phyloP scores from a whole-genome alignment of 495 filamentous ascomycete genomes.

The Parachaetomium inaequale region DNA sequence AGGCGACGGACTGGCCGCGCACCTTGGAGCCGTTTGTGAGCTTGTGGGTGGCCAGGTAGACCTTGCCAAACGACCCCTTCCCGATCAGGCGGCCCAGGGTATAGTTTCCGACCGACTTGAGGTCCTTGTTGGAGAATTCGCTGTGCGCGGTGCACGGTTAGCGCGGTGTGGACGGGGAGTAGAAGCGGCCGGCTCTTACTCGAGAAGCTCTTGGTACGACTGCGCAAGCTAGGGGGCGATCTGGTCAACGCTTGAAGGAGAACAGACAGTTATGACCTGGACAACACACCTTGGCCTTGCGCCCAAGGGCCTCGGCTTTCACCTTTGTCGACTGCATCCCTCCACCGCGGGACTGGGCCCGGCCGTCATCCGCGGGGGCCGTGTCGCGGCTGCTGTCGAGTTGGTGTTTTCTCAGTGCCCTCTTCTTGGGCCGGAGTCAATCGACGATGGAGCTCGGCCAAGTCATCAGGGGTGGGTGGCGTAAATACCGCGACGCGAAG shows the following conservation, averaged over 20 bases:
- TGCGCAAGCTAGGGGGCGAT: slow-evolving; percentile 68
- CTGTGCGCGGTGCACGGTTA: slow-evolving; percentile 51
- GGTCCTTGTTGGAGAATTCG: slow-evolving; percentile 90
- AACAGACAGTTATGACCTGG: too few relatives aligned
- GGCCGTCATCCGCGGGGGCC: slow-evolving; percentile 26
- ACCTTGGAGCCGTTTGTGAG: slow-evolving; percentile 99
- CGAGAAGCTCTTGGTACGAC: slow-evolving; percentile 92
- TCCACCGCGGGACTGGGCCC: slow-evolving; percentile 27
- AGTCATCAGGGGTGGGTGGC: neutral
- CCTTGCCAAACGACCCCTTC: slow-evolving; percentile 97
- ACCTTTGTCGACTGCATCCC: slow-evolving; percentile 62
- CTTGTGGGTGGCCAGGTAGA: slow-evolving; percentile 94
- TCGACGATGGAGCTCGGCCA: neutral
- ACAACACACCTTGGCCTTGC: slow-evolving; percentile 80
- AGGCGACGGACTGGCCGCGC: slow-evolving; percentile 24
- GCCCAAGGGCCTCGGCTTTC: slow-evolving; percentile 84
- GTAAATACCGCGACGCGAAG: neutral
- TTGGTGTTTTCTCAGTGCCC: neutral
- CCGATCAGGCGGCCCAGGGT: slow-evolving; percentile 86
- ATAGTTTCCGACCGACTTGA: slow-evolving; percentile 92
- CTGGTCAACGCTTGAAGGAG: slow-evolving; percentile 29
- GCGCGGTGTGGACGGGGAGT: slow-evolving; percentile 12
- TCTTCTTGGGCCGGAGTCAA: neutral
- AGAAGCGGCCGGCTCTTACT: slow-evolving; percentile 55
- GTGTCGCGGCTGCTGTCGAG: neutral